These are phyloP conservation scores for Ophiosphaerella herpotricha DNA, from an alignment of 2,329 filamentous ascomycete genomes.

Conservation along the genomic window DNA sequence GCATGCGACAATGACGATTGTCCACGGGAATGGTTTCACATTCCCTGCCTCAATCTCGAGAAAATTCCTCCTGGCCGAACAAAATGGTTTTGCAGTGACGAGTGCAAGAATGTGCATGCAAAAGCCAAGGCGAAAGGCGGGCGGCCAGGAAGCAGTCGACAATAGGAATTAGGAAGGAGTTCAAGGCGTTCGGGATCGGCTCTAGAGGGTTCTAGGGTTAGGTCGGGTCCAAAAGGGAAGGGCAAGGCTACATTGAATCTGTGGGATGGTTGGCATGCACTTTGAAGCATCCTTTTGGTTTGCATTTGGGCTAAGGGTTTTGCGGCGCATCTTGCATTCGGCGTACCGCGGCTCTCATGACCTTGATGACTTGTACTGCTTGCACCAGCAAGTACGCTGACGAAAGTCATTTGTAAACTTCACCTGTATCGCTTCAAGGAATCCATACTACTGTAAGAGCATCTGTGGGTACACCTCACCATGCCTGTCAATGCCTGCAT, in stretches of 20 bases:
- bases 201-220: constrained; percentile 33
- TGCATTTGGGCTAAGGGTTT: constrained; percentile 29
- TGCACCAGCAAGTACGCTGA: background rate
- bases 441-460: background rate
- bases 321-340: constrained; percentile 19
- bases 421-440: background rate
- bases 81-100: constrained; percentile 49
- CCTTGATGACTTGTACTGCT: constrained; percentile 8
- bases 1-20: constrained; percentile 69
- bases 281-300: constrained; percentile 34
- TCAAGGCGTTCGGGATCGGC: constrained; percentile 43
- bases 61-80: constrained; percentile 57
- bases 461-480: background rate
- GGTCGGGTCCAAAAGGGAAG: constrained; percentile 38
- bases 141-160: constrained; percentile 44
- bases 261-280: constrained; percentile 45
- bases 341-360: constrained; percentile 15
- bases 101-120: constrained; percentile 40
- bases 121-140: constrained; percentile 41
- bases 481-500: constrained; percentile 17
- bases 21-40: constrained; percentile 70
- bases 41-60: constrained; percentile 65
- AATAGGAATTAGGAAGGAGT: constrained; percentile 48
- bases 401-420: background rate
- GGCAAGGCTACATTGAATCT: constrained; percentile 40